These are phyloP conservation scores for Botrytis galanthina DNA, from an alignment of 2,329 filamentous ascomycete species.

Conservation along the genomic window DNA sequence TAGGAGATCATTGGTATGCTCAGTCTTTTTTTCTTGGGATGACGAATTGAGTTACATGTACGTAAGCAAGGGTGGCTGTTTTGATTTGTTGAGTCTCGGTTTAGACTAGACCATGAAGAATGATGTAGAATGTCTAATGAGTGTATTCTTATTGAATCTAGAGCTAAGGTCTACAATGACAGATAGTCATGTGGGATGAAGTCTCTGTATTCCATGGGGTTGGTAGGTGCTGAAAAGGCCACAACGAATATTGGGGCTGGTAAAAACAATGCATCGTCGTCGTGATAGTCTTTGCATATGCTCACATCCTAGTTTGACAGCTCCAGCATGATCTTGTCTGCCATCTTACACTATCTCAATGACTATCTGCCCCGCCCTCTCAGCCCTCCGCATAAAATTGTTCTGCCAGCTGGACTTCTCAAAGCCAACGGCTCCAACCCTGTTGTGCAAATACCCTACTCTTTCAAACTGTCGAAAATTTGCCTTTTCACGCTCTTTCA, in stretches of 20 bases:
- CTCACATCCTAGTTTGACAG: neutral
- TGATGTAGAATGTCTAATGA: neutral
- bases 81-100: neutral
- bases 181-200: neutral
- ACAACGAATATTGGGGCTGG: neutral
- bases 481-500: neutral
- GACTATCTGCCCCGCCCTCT: neutral
- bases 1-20: neutral
- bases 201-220: neutral
- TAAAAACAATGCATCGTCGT: neutral
- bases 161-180: neutral
- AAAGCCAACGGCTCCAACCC: neutral
- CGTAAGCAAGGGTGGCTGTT: neutral
- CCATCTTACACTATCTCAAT: neutral
- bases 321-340: neutral
- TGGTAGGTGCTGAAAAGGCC: neutral
- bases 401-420: neutral
- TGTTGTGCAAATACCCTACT: slow-evolving; percentile 4
- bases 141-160: neutral
- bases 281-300: neutral
- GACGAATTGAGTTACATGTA: neutral
- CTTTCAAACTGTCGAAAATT: neutral
- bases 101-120: neutral
- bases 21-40: neutral
- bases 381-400: neutral